These are phyloP conservation scores for Ogataea nakhonphanomensis DNA, from an alignment of 805 yeast genomes.

Conservation along the genomic window DNA sequence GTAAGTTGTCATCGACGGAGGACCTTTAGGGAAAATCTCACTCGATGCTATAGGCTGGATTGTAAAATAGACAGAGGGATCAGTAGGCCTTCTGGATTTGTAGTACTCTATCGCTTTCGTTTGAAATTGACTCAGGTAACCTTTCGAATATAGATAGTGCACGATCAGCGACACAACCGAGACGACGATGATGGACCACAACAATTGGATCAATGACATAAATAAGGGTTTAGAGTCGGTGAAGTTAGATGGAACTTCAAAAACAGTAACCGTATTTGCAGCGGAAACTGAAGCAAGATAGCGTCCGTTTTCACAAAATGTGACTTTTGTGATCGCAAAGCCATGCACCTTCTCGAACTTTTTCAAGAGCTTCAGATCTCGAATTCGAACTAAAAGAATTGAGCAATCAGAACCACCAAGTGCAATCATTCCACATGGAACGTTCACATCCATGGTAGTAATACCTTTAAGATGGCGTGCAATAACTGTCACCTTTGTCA, in stretches of 20 bases:
- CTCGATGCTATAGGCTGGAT: slow-evolving; percentile 29
- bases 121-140: slow-evolving; percentile 24
- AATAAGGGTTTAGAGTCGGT: slow-evolving; percentile 38
- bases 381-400: slow-evolving; percentile 50
- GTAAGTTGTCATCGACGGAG: slow-evolving; percentile 20
- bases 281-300: slow-evolving; percentile 73
- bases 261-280: slow-evolving; percentile 65
- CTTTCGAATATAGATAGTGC: slow-evolving; percentile 30
- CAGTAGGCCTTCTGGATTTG: slow-evolving; percentile 27
- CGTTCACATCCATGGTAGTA: slow-evolving; percentile 47
- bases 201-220: slow-evolving; percentile 25
- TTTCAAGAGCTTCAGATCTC: slow-evolving; percentile 49
- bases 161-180: slow-evolving; percentile 23
- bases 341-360: slow-evolving; percentile 61
- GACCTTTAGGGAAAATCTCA: slow-evolving; percentile 17
- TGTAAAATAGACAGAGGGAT: slow-evolving; percentile 34
- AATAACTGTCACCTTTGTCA: slow-evolving; percentile 41
- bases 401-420: slow-evolving; percentile 67
- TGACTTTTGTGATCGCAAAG: slow-evolving; percentile 72
- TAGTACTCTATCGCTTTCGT: slow-evolving; percentile 21
- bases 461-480: slow-evolving; percentile 52
- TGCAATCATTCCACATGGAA: slow-evolving; percentile 41
- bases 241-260: slow-evolving; percentile 53
- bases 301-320: slow-evolving; percentile 65
- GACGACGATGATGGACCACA: slow-evolving; percentile 25